These are phyloP conservation scores for Eimeria maxima DNA, from an alignment of 169 alveolate species.

Conservation along the genomic window DNA sequence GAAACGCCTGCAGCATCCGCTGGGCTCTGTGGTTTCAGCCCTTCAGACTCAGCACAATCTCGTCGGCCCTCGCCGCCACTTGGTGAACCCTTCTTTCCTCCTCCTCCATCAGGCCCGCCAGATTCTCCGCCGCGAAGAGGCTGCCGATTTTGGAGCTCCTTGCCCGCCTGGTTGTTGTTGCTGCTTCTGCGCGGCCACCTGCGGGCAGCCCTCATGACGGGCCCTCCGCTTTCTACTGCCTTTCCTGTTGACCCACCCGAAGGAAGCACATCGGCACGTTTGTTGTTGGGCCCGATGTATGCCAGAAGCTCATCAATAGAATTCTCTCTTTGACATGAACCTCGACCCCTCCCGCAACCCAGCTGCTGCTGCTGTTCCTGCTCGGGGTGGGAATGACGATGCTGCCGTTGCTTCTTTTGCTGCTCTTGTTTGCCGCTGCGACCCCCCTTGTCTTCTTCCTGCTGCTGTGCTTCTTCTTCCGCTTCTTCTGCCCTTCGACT, in stretches of 20 bases:
- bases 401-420: background rate
- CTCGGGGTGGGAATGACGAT: background rate
- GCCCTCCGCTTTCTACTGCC: background rate
- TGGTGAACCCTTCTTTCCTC: background rate
- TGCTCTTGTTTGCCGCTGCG: slow-evolving; percentile 4
- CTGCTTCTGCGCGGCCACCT: slow-evolving; percentile 22
- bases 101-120: background rate
- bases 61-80: background rate
- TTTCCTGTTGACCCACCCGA: background rate
- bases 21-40: background rate
- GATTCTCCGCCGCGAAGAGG: background rate
- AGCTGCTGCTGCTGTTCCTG: slow-evolving; percentile 31
- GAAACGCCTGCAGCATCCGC: background rate
- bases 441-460: background rate
- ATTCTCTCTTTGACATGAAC: background rate
- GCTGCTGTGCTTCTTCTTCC: slow-evolving; percentile 30
- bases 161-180: background rate
- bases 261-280: background rate
- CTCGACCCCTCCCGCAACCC: background rate
- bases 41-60: background rate
- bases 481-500: background rate
- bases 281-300: background rate
- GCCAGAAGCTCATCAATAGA: background rate
- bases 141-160: background rate
- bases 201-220: background rate